These are phyloP conservation scores for Penicillium canariense DNA, from an alignment of 495 filamentous ascomycete species.

Conservation along the genomic window DNA sequence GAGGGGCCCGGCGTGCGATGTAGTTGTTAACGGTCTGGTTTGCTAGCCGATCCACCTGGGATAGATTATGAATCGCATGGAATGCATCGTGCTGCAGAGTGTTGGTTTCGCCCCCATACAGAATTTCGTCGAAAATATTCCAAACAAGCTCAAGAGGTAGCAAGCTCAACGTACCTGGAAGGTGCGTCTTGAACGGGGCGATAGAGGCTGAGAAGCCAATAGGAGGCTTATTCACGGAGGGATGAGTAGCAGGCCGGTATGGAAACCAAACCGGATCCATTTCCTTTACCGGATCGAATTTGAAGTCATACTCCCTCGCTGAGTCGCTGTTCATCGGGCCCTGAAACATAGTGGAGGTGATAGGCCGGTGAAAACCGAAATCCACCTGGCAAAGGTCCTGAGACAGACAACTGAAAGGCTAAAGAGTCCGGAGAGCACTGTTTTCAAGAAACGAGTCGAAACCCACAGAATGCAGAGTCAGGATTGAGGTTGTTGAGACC, in stretches of 20 bases:
- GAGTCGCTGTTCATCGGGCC: background rate
- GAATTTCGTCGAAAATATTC: slow-evolving; percentile 6
- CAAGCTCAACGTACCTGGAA: background rate
- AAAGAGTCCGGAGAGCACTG: background rate
- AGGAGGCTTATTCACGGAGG: too few species aligned
- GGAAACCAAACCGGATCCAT: background rate
- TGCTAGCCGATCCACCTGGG: background rate
- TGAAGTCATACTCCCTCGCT: background rate
- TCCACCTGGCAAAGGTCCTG: background rate
- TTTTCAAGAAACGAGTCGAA: too few species aligned
- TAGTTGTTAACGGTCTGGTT: background rate
- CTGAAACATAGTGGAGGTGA: background rate
- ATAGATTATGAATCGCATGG: slow-evolving; percentile 1
- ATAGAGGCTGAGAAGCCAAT: background rate
- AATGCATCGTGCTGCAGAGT: slow-evolving; percentile 8
- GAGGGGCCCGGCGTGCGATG: background rate
- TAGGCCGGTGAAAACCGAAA: background rate
- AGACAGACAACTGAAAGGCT: background rate
- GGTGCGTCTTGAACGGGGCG: background rate
- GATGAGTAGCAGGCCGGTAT: too few species aligned
- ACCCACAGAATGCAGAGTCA: too few species aligned
- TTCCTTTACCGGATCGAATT: background rate
- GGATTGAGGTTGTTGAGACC: background rate
- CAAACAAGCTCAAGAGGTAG: slow-evolving; percentile 11
- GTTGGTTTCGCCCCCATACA: background rate